Percentiles rank a stretch among this genome's conserved stretches.
Evolutionary conservation across 2,329 filamentous ascomycete genomes (phyloP).

Genomic region (Fusarium algeriense): DNA sequence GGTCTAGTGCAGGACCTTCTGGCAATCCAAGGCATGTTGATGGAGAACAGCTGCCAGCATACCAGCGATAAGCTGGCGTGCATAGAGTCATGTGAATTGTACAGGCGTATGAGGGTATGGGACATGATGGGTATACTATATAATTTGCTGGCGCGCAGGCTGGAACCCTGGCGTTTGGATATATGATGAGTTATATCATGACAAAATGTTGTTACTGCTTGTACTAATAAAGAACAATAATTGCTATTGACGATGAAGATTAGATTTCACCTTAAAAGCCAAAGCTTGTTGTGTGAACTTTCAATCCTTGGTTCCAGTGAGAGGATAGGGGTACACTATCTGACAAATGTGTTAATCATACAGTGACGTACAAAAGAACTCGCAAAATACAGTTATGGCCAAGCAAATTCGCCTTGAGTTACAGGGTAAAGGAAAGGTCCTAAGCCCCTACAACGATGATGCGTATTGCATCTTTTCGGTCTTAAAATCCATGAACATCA

Average conservation of each 20-base stretch:
- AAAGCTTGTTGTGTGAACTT: not conserved
- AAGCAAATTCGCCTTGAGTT: not conserved
- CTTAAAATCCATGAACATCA: constrained; percentile 3
- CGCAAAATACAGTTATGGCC: not conserved
- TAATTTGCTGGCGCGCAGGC: constrained; percentile 21
- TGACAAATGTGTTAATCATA: not conserved
- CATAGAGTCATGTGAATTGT: constrained; percentile 16
- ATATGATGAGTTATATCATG: constrained; percentile 28
- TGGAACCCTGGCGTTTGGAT: constrained; percentile 34
- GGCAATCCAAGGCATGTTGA: constrained; percentile 21
- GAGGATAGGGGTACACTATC: not conserved
- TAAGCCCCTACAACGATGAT: not conserved
- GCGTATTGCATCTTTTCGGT: not conserved
- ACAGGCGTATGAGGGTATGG: constrained; percentile 23
- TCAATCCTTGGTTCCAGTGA: not conserved
- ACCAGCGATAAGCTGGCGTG: constrained; percentile 51
- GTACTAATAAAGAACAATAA: constrained; percentile 9
- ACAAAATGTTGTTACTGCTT: constrained; percentile 25
- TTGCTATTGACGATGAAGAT: not conserved
- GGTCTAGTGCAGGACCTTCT: constrained; percentile 45
- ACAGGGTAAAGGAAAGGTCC: not conserved
- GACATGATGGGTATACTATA: constrained; percentile 24
- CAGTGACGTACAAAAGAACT: not conserved
- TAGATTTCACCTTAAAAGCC: not conserved
- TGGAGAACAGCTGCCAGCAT: constrained; percentile 56